Conservation (phyloP, 2,329 filamentous ascomycete species). For the Dactylellina drechsleri region DNA sequence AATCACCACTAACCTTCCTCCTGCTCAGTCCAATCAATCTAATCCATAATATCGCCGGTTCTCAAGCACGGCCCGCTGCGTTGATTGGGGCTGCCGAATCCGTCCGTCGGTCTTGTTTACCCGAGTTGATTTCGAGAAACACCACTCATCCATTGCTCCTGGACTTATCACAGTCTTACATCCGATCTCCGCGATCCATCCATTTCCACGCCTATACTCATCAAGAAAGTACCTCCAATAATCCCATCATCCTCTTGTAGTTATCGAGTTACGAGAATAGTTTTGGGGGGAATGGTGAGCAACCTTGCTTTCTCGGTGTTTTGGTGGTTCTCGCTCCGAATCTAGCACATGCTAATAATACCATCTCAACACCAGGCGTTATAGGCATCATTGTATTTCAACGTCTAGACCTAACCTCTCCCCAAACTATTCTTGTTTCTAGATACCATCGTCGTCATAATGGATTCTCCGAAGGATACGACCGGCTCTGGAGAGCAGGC, state of each 20-base stretch:
- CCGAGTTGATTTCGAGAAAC: constrained; percentile 3
- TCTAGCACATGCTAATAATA: not conserved
- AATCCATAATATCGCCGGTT: constrained; percentile 2
- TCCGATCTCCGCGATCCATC: constrained; percentile 34
- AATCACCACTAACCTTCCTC: too few relatives aligned
- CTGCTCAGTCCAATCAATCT: not conserved
- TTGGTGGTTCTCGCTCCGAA: constrained; percentile 4
- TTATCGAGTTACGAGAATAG: too few relatives aligned
- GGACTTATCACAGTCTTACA: constrained; percentile 39
- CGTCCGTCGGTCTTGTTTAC: constrained; percentile 28
- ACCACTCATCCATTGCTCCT: not conserved
- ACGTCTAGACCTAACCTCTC: not conserved
- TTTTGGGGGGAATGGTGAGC: constrained; percentile 32
- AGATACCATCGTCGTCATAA: not conserved
- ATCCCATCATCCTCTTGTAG: too few relatives aligned
- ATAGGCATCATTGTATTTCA: constrained; percentile 11
- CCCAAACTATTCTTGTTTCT: not conserved
- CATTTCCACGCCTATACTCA: not conserved
- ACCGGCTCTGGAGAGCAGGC: constrained; percentile 12
- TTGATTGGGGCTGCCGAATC: constrained; percentile 29
- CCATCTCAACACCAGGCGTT: constrained; percentile 7
- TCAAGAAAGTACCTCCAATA: not conserved
- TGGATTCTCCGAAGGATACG: constrained; percentile 29
- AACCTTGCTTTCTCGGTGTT: not conserved
- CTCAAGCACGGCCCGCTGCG: constrained; percentile 9